phyloP scores from a whole-genome alignment of 768 basidiomycete species.

The Saitozyma podzolica region DNA sequence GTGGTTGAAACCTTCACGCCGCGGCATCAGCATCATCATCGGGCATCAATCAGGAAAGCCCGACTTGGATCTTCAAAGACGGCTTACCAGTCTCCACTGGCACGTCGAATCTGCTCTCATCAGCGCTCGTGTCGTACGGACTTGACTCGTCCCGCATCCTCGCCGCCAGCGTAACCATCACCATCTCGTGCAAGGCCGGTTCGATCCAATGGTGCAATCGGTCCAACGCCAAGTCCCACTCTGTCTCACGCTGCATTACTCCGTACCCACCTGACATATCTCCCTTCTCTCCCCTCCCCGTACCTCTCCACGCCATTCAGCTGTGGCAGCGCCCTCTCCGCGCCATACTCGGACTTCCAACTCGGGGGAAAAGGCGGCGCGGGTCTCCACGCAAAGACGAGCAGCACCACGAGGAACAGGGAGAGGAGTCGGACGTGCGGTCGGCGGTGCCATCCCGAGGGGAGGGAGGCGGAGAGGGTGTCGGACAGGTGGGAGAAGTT shows the following conservation, averaged over 20 bases:
- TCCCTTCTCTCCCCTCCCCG: slow-evolving; percentile 32
- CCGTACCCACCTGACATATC: slow-evolving; percentile 41
- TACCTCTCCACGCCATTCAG: slow-evolving; percentile 14
- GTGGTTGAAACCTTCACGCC: slow-evolving; percentile 42
- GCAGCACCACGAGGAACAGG: slow-evolving; percentile 12
- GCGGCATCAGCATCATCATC: too few relatives aligned
- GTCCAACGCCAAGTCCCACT: too few relatives aligned
- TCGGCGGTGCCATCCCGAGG: neutral
- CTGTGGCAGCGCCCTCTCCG: slow-evolving; percentile 30
- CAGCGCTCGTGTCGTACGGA: neutral
- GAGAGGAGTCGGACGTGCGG: slow-evolving; percentile 4
- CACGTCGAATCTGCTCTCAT: slow-evolving; percentile 38
- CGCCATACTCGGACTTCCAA: slow-evolving; percentile 13
- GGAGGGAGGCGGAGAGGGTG: neutral
- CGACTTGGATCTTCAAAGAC: too few relatives aligned
- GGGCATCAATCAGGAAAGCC: neutral
- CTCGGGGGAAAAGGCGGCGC: slow-evolving; percentile 44
- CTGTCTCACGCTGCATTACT: too few relatives aligned
- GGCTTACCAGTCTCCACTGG: slow-evolving; percentile 36
- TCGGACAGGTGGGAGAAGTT: neutral
- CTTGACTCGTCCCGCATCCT: neutral
- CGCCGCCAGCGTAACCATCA: too few relatives aligned
- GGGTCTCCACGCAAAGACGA: slow-evolving; percentile 19
- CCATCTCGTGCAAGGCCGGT: too few relatives aligned
- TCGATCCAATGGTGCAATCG: too few relatives aligned